These are phyloP conservation scores for Chrysosporium queenslandicum DNA, from an alignment of 2,329 filamentous ascomycete genomes.

Conservation along the genomic window DNA sequence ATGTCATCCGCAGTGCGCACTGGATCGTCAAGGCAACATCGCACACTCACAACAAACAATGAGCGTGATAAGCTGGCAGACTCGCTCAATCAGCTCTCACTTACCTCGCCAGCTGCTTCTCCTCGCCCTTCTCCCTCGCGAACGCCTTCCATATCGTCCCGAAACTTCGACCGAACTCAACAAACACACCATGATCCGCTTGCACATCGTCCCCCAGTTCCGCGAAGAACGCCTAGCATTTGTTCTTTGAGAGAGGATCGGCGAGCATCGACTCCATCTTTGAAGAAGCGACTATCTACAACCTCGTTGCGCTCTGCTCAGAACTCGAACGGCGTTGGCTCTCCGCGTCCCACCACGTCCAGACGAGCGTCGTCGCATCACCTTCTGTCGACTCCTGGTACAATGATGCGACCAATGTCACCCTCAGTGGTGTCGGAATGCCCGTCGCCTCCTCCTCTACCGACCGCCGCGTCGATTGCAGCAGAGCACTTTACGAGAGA, in stretches of 20 bases:
- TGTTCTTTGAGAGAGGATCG: conserved; percentile 31
- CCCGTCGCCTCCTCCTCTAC: conserved; percentile 19
- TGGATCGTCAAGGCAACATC: conserved; percentile 8
- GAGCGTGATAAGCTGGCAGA: conserved; percentile 3
- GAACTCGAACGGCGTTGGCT: conserved; percentile 15
- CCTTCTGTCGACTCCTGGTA: conserved; percentile 19
- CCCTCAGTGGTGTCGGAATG: conserved; percentile 14
- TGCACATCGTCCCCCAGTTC: conserved; percentile 17
- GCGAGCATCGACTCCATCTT: conserved; percentile 26
- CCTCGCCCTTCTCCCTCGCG: conserved; percentile 6
- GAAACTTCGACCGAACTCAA: not conserved
- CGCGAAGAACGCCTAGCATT: conserved; percentile 28
- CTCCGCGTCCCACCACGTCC: conserved; percentile 26
- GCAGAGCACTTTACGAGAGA: conserved; percentile 60
- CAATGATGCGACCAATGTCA: conserved; percentile 25
- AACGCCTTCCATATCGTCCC: conserved; percentile 5
- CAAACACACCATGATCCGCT: conserved; percentile 6
- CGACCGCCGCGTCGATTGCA: conserved; percentile 51
- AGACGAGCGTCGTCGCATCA: conserved; percentile 28
- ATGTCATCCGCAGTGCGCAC: not conserved
- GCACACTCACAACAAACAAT: conserved; percentile 10
- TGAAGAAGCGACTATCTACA: conserved; percentile 33
- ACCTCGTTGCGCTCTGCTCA: conserved; percentile 29
- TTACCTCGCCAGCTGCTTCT: not conserved
- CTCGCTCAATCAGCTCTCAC: conserved; percentile 12